Conservation (phyloP, 2,329 filamentous ascomycete genomes). For the Penicillium sp. region DNA sequence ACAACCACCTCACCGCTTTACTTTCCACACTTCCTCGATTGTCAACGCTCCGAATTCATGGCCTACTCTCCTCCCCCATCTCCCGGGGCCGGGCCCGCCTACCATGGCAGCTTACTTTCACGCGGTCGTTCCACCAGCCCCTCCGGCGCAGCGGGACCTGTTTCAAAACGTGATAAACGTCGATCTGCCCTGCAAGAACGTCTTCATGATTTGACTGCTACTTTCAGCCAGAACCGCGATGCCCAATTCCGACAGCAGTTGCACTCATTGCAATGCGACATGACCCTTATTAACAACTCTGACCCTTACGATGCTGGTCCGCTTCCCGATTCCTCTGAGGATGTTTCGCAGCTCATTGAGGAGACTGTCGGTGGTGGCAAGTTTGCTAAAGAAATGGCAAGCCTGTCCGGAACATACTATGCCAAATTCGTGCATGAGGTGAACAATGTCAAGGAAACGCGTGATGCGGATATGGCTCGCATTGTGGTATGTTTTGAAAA, state of each 20-base stretch:
- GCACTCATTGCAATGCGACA: constrained; percentile 87
- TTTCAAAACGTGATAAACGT: constrained; percentile 88
- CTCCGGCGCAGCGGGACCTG: constrained; percentile 34
- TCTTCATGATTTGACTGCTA: constrained; percentile 71
- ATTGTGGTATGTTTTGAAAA: constrained; percentile 65
- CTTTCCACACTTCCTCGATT: not conserved
- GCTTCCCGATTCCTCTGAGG: constrained; percentile 65
- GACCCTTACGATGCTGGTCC: constrained; percentile 75
- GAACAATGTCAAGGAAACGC: constrained; percentile 83
- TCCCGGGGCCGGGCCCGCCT: constrained; percentile 17
- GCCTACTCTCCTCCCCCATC: constrained; percentile 24
- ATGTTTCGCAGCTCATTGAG: constrained; percentile 65
- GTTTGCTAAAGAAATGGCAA: constrained; percentile 68
- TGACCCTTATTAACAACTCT: constrained; percentile 79
- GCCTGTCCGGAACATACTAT: constrained; percentile 75
- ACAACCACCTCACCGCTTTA: no score
- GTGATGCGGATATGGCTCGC: constrained; percentile 78
- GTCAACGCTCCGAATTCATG: constrained; percentile 9
- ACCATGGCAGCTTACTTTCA: constrained; percentile 14
- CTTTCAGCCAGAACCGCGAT: constrained; percentile 79
- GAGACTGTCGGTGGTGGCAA: constrained; percentile 57
- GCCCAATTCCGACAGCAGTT: constrained; percentile 84
- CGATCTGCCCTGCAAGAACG: constrained; percentile 80
- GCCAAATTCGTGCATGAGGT: constrained; percentile 81
- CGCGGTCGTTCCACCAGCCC: constrained; percentile 33